phyloP scores from a whole-genome alignment of 1,139 yeast species.

The Pichia sp. region DNA sequence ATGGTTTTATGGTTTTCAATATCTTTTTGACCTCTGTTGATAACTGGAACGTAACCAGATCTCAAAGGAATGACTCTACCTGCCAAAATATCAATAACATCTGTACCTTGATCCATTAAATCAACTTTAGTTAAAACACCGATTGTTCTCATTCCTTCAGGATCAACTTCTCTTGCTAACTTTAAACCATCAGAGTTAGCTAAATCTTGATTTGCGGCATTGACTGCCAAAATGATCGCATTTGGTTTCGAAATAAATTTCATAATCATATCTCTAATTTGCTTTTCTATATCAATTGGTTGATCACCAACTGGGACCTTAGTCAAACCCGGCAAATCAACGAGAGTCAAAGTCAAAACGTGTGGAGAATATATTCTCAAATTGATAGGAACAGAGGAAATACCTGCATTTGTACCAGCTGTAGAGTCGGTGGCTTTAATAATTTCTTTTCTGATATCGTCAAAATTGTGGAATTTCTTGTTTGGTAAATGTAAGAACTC shows the following conservation, averaged over 20 bases:
- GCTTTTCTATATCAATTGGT: conserved; percentile 94
- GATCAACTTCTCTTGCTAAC: conserved; percentile 95
- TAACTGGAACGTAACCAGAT: conserved; percentile 95
- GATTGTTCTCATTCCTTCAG: conserved; percentile 92
- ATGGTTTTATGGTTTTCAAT: conserved; percentile 83
- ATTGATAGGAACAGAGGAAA: conserved; percentile 87
- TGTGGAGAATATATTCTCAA: conserved; percentile 93
- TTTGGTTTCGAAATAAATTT: conserved; percentile 93
- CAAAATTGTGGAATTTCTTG: conserved; percentile 81
- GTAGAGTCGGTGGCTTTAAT: conserved; percentile 90
- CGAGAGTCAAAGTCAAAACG: conserved; percentile 89
- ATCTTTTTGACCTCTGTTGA: conserved; percentile 96
- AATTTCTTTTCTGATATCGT: conserved; percentile 85
- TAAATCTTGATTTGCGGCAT: conserved; percentile 95
- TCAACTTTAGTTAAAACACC: conserved; percentile 97
- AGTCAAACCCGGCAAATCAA: conserved; percentile 95
- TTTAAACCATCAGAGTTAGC: conserved; percentile 97
- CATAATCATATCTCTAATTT: conserved; percentile 89
- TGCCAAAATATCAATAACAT: conserved; percentile 91
- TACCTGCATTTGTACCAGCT: conserved; percentile 90
- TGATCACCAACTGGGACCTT: conserved; percentile 99
- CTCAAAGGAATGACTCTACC: conserved; percentile 94
- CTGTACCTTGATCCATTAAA: conserved; percentile 98
- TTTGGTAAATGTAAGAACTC: conserved; percentile 92
- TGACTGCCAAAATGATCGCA: conserved; percentile 90